Percentiles rank a stretch among this genome's conserved stretches.
Conservation (phyloP, 176 grass and related monocot genomes). For the Rhynchospora pubera region DNA sequence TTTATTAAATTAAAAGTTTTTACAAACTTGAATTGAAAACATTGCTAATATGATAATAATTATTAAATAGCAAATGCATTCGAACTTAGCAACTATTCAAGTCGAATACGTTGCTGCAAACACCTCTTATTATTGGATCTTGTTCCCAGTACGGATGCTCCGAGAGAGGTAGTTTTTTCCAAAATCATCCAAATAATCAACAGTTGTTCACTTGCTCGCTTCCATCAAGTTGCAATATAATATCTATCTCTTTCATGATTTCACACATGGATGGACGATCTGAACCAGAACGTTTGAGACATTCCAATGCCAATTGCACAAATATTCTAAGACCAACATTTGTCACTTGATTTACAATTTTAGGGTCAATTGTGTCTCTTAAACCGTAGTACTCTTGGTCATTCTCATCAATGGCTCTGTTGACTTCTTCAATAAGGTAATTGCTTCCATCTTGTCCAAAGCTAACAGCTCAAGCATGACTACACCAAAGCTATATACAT, state of each 20-base stretch:
- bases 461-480: constrained; percentile 65
- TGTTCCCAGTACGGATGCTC: too few species aligned
- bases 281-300: constrained; percentile 39
- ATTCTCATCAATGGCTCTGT: constrained; percentile 41
- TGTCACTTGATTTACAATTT: constrained; percentile 29
- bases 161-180: not conserved
- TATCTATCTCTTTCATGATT: constrained; percentile 54
- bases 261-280: constrained; percentile 32
- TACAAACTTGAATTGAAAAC: too few species aligned
- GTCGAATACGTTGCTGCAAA: too few species aligned
- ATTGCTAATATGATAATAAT: too few species aligned
- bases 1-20: too few species aligned
- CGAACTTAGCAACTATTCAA: not conserved
- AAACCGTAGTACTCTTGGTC: constrained; percentile 49
- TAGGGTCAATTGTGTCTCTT: constrained; percentile 41
- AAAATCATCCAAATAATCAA: not conserved
- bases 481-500: constrained; percentile 29
- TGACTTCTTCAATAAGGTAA: constrained; percentile 19
- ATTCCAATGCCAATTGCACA: constrained; percentile 58
- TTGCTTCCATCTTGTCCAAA: too few species aligned
- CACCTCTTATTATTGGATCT: too few species aligned
- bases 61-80: too few species aligned
- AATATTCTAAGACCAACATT: constrained; percentile 33
- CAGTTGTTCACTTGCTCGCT: not conserved
- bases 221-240: constrained; percentile 40